Percentiles rank a stretch among this genome's conserved stretches.
Evolutionary conservation across 345 rosid genomes (phyloP).

Genomic region (Eucalyptus regnans): DNA sequence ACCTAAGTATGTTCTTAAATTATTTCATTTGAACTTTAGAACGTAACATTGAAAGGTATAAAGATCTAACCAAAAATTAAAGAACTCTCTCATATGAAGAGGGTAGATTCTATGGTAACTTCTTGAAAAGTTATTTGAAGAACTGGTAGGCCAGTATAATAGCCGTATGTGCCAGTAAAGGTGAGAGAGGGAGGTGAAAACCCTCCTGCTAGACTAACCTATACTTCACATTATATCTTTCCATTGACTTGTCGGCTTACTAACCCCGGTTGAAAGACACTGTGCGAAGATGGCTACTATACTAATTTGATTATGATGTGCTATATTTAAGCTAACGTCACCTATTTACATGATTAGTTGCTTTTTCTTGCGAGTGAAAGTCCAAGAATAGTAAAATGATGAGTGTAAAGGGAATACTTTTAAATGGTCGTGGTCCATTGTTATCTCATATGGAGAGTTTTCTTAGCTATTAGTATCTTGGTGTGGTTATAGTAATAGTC

Average conservation of each 20-base stretch:
- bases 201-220: too few species aligned
- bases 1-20: too few species aligned
- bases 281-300: too few species aligned
- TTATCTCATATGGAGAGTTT: neutral
- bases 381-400: neutral
- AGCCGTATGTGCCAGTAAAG: too few species aligned
- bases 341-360: neutral
- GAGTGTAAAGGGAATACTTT: neutral
- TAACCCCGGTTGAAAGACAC: rapidly evolving
- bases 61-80: too few species aligned
- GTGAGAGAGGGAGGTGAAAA: too few species aligned
- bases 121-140: too few species aligned
- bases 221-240: too few species aligned
- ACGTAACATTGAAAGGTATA: too few species aligned
- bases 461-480: neutral
- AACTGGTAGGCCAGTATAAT: too few species aligned
- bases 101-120: too few species aligned
- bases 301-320: neutral
- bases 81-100: too few species aligned
- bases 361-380: neutral
- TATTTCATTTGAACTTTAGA: rapidly evolving
- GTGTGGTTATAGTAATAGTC: neutral
- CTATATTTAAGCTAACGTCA: neutral
- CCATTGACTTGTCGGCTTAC: rapidly evolving
- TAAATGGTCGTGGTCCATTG: neutral